Conservation (phyloP, 345 rosid species). For the Citrus australasica region DNA sequence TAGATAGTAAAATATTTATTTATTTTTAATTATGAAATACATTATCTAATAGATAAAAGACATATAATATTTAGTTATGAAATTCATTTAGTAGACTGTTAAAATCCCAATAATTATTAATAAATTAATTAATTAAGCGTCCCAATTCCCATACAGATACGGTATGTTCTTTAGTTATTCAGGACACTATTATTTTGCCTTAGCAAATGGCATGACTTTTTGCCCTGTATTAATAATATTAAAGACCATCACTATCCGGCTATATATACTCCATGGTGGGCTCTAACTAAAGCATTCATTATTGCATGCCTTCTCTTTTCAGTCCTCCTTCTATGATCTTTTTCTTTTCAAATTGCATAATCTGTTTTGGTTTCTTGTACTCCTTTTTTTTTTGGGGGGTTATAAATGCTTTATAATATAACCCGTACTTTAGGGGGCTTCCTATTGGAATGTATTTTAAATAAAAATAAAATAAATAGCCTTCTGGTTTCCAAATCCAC, state of each 20-base stretch:
- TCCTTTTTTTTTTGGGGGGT: not conserved
- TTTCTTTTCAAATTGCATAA: not conserved
- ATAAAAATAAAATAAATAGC: not conserved
- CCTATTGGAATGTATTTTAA: not conserved
- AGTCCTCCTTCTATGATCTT: no score
- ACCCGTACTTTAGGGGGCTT: not conserved
- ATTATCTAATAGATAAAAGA: no score
- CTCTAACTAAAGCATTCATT: not conserved
- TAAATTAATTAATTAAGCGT: no score
- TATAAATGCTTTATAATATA: not conserved
- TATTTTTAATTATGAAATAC: no score
- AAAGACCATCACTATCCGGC: not conserved
- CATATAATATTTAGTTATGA: no score
- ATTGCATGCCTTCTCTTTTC: not conserved
- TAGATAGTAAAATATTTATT: no score
- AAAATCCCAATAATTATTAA: no score
- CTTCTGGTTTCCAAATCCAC: slow-evolving; percentile 22
- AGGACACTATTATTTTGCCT: not conserved
- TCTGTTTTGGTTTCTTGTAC: not conserved
- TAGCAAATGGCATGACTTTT: not conserved
- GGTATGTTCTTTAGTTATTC: not conserved
- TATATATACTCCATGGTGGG: not conserved
- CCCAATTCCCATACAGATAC: no score
- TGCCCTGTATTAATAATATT: not conserved
- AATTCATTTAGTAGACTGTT: no score